These are phyloP conservation scores for Asterophora parasitica DNA, from an alignment of 768 basidiomycete species.

Conservation along the genomic window DNA sequence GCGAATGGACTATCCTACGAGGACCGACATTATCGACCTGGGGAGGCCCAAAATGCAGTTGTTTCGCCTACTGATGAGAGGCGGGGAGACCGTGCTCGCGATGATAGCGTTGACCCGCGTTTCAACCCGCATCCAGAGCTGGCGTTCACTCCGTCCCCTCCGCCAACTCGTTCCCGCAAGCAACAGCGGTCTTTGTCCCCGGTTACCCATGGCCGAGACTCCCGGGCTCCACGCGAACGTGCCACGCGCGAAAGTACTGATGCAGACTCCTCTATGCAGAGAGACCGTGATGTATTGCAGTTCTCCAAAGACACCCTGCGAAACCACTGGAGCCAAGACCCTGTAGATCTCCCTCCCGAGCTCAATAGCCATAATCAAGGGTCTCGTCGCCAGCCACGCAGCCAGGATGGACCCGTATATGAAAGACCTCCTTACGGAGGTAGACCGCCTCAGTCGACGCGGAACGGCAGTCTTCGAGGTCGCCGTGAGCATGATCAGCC, in stretches of 20 bases:
- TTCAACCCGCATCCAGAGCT: slow-evolving; percentile 16
- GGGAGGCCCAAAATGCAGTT: slow-evolving; percentile 18
- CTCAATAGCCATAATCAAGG: slow-evolving; percentile 19
- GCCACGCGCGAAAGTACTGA: slow-evolving; percentile 28
- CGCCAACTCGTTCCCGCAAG: slow-evolving; percentile 24
- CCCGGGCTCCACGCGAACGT: slow-evolving; percentile 23
- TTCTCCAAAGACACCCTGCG: slow-evolving; percentile 17
- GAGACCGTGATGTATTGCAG: slow-evolving; percentile 21
- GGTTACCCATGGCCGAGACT: slow-evolving; percentile 20
- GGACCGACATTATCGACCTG: slow-evolving; percentile 66
- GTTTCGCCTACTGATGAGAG: slow-evolving; percentile 21
- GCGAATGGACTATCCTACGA: slow-evolving; percentile 42
- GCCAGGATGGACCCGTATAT: slow-evolving; percentile 10
- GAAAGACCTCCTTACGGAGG: slow-evolving; percentile 16
- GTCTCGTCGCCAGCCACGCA: slow-evolving; percentile 11
- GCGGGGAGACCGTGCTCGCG: slow-evolving; percentile 17
- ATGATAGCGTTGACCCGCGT: slow-evolving; percentile 11
- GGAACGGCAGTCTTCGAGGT: slow-evolving; percentile 24
- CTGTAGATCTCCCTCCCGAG: slow-evolving; percentile 17
- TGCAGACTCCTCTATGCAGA: slow-evolving; percentile 22
- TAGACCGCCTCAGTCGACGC: slow-evolving; percentile 18
- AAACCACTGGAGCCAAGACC: slow-evolving; percentile 22
- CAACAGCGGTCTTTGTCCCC: slow-evolving; percentile 27
- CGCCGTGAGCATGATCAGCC: slow-evolving; percentile 26
- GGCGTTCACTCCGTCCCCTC: slow-evolving; percentile 22